Conservation (phyloP, 192 early-diverging fungal species). For the Geranomyces variabilis region DNA sequence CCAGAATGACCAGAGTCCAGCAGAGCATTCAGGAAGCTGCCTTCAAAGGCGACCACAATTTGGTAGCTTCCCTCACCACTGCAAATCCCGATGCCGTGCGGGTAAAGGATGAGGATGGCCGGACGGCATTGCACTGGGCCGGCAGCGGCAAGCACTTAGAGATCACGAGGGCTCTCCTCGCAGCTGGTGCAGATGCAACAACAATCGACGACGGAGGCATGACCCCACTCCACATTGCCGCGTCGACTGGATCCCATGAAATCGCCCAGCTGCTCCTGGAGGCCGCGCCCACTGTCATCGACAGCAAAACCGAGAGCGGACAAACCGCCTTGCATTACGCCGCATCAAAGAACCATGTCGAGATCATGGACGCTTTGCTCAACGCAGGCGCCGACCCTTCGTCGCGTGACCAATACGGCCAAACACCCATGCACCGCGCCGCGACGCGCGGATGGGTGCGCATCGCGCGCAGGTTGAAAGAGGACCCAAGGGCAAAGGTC, state of each 20-base stretch:
- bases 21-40: slow-evolving; percentile 22
- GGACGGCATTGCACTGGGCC: slow-evolving; percentile 42
- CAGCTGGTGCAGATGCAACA: not conserved
- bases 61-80: slow-evolving; percentile 2
- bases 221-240: slow-evolving; percentile 49
- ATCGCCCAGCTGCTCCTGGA: slow-evolving; percentile 34
- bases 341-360: slow-evolving; percentile 38
- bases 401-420: not conserved
- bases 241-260: slow-evolving; percentile 32
- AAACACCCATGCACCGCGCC: slow-evolving; percentile 48
- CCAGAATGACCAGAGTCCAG: not conserved
- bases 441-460: slow-evolving; percentile 28
- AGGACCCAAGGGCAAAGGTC: slow-evolving; percentile 19
- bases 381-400: not conserved
- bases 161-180: slow-evolving; percentile 23
- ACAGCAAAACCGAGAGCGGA: slow-evolving; percentile 34
- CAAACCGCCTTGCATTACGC: slow-evolving; percentile 48
- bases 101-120: slow-evolving; percentile 28
- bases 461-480: slow-evolving; percentile 31
- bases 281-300: slow-evolving; percentile 26
- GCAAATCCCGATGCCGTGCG: slow-evolving; percentile 10
- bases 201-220: slow-evolving; percentile 32
- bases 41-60: slow-evolving; percentile 18
- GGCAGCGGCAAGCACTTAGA: slow-evolving; percentile 36
- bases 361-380: slow-evolving; percentile 5